Evolutionary conservation across 2,329 filamentous ascomycete genomes (phyloP).

Genomic region (Paradendryphiella salina): DNA sequence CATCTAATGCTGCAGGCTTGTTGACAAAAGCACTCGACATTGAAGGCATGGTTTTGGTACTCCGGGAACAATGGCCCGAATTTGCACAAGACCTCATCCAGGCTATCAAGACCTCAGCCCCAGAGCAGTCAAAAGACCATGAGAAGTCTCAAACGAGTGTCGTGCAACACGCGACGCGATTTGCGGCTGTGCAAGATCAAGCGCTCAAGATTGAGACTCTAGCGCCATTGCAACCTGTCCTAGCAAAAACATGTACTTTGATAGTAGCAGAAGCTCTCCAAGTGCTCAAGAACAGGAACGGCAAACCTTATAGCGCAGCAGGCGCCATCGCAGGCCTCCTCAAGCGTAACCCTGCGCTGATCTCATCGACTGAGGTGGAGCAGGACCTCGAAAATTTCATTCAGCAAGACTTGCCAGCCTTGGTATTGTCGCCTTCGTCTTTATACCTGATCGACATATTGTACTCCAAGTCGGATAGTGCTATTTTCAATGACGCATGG

Average conservation of each 20-base stretch:
- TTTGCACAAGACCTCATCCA: constrained; percentile 66
- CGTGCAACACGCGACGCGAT: constrained; percentile 67
- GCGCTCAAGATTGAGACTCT: constrained; percentile 14
- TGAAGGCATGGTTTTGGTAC: constrained; percentile 51
- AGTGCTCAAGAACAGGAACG: constrained; percentile 58
- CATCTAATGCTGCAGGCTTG: constrained; percentile 46
- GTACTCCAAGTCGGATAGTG: constrained; percentile 50
- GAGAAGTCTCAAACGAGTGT: constrained; percentile 71
- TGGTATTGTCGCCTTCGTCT: constrained; percentile 71
- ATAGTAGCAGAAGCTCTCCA: constrained; percentile 56
- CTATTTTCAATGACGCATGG: constrained; percentile 39
- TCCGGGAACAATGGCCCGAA: constrained; percentile 64
- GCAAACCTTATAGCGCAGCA: constrained; percentile 69
- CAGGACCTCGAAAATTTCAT: constrained; percentile 53
- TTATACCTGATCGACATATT: constrained; percentile 68
- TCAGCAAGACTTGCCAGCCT: constrained; percentile 57
- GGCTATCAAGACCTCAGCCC: constrained; percentile 72
- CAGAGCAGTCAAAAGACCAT: constrained; percentile 80
- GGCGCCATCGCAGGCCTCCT: constrained; percentile 60
- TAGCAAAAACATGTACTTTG: constrained; percentile 46
- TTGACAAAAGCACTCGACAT: constrained; percentile 49
- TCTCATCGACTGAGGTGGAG: constrained; percentile 50
- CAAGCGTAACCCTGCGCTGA: constrained; percentile 49
- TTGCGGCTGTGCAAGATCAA: constrained; percentile 57
- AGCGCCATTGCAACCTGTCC: constrained; percentile 11